Percentiles rank a stretch among this genome's conserved stretches.
Conservation (phyloP, 2,329 filamentous ascomycete species). For the Verruconis gallopava region DNA sequence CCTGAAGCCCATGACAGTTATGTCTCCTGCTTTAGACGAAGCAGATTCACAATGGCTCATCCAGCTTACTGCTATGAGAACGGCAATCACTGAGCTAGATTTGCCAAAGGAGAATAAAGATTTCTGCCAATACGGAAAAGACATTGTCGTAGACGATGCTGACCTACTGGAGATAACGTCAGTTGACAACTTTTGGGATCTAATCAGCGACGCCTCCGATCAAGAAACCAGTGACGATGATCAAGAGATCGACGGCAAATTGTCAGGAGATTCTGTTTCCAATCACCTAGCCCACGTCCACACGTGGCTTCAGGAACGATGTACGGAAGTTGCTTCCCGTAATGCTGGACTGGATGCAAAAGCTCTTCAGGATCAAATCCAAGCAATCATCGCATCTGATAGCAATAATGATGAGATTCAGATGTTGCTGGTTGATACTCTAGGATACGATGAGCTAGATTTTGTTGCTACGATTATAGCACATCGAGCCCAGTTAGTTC, state of each 20-base stretch:
- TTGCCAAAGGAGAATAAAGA: conserved; percentile 35
- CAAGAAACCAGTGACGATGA: conserved; percentile 48
- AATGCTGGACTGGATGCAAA: conserved; percentile 54
- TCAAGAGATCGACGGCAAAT: conserved; percentile 13
- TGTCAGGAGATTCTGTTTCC: no score
- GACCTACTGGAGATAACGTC: conserved; percentile 26
- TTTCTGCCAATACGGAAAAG: conserved; percentile 39
- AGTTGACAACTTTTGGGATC: conserved; percentile 77
- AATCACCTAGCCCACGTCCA: conserved; percentile 34
- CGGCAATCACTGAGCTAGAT: conserved; percentile 63
- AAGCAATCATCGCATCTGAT: conserved; percentile 58
- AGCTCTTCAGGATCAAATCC: conserved; percentile 66
- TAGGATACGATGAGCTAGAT: conserved; percentile 89
- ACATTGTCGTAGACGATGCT: conserved; percentile 54
- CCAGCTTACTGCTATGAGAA: conserved; percentile 75
- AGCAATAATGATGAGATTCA: conserved; percentile 71
- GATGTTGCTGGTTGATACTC: conserved; percentile 72
- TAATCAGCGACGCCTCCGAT: conserved; percentile 64
- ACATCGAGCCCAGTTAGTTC: conserved; percentile 55
- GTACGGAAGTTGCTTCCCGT: conserved; percentile 48
- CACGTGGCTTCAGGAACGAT: conserved; percentile 61
- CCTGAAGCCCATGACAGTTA: conserved; percentile 13
- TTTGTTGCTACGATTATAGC: conserved; percentile 83
- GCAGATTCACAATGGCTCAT: conserved; percentile 63
- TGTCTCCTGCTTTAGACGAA: conserved; percentile 26